Evolutionary conservation across 192 early-diverging fungal species (phyloP).

Genomic region (Backusella psychrophila): DNA sequence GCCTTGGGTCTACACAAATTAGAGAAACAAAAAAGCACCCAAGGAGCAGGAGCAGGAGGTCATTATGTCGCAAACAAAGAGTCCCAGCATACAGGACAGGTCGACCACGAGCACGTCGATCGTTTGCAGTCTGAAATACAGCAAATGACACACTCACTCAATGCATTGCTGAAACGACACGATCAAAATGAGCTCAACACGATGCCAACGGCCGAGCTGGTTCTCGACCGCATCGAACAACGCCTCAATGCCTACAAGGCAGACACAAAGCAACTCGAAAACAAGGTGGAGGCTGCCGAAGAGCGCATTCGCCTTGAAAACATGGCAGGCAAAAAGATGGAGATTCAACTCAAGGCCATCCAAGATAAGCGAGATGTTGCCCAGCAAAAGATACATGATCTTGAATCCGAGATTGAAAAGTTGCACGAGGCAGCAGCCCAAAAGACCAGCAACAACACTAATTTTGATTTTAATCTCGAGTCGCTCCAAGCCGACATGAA

Average conservation of each 20-base stretch:
- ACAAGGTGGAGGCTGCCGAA: conserved; percentile 36
- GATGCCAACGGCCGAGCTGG: conserved; percentile 1
- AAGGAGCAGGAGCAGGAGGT: neutral
- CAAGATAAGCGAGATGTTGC: conserved; percentile 14
- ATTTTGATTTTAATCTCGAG: neutral
- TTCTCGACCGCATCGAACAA: conserved; percentile 26
- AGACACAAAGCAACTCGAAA: conserved; percentile 32
- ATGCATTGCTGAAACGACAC: conserved; percentile 25
- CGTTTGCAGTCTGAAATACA: conserved; percentile 32
- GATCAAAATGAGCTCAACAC: neutral
- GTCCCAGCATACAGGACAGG: neutral
- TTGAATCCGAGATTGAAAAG: neutral
- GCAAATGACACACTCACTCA: conserved; percentile 32
- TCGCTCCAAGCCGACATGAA: conserved; percentile 12
- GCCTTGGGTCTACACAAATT: conserved; percentile 43
- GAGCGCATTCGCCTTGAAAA: conserved; percentile 20
- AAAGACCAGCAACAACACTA: neutral
- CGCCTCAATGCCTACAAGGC: conserved; percentile 30
- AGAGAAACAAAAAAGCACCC: conserved; percentile 19
- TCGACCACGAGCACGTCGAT: conserved; percentile 19
- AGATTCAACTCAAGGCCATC: conserved; percentile 25
- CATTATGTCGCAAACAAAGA: neutral
- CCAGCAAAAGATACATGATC: conserved; percentile 2
- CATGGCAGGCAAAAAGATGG: conserved; percentile 23
- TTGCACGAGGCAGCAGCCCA: neutral